Conservation (phyloP, 305 asterid genomes). For the Coffea humblotiana region DNA sequence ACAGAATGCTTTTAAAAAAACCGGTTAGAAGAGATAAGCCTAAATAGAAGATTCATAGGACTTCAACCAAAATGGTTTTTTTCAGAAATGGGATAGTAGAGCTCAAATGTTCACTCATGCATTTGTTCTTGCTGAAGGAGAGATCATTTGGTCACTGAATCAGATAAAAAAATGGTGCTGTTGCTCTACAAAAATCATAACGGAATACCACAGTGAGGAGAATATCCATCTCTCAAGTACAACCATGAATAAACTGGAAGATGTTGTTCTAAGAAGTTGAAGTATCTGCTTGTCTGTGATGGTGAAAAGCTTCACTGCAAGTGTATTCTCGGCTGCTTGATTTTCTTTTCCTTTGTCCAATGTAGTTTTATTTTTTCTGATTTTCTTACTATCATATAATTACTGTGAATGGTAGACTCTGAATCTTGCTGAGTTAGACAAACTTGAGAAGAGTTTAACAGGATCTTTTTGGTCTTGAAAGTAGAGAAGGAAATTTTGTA, state of each 20-base stretch:
- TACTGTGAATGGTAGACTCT: background rate
- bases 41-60: background rate
- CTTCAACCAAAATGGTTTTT: background rate
- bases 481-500: background rate
- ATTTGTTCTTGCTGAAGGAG: background rate
- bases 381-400: background rate
- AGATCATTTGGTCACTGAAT: background rate
- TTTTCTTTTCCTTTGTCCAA: background rate
- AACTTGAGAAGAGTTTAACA: background rate
- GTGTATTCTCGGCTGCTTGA: background rate
- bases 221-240: too few relatives aligned
- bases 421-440: background rate
- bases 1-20: background rate
- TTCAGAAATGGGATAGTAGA: background rate
- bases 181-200: background rate
- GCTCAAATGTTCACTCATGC: background rate
- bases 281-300: background rate
- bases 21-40: background rate
- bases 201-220: background rate
- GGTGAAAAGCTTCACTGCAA: background rate
- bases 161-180: background rate
- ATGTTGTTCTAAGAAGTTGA: background rate
- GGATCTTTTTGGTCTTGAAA: background rate
- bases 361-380: background rate
- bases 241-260: background rate